Conservation (phyloP, 805 yeast genomes). For the Candida corydali region DNA sequence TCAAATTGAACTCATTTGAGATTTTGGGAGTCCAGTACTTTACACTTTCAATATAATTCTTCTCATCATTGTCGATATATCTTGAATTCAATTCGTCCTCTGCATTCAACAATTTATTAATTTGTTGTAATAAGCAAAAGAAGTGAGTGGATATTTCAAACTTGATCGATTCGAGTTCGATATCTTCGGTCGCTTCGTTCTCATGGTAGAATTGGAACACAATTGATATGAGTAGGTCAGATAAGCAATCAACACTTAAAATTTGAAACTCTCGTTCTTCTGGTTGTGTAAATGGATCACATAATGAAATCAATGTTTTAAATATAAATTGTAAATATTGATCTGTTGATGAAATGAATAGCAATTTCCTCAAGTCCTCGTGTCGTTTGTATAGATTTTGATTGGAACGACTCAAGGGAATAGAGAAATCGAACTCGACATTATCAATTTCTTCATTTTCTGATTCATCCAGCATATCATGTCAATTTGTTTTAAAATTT, state of each 20-base stretch:
- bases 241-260: constrained; percentile 52
- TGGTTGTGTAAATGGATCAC: constrained; percentile 72
- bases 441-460: constrained; percentile 12
- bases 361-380: constrained; percentile 11
- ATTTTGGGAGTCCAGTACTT: constrained; percentile 24
- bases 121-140: constrained; percentile 34
- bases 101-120: constrained; percentile 34
- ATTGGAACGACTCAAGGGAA: constrained; percentile 11
- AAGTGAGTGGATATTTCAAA: constrained; percentile 31
- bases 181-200: constrained; percentile 8
- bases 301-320: constrained; percentile 18
- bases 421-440: constrained; percentile 15
- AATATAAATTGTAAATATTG: constrained; percentile 14
- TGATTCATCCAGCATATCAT: constrained; percentile 17
- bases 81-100: constrained; percentile 40
- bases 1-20: constrained; percentile 17
- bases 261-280: constrained; percentile 50
- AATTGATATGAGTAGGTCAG: constrained; percentile 48
- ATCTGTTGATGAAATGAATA: constrained; percentile 15
- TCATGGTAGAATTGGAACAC: constrained; percentile 16
- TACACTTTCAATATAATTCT: constrained; percentile 20
- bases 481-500: background rate
- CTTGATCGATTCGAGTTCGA: constrained; percentile 21
- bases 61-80: constrained; percentile 36
- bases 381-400: constrained; percentile 13